A percentile compares a stretch with the other conserved stretches of the same genome.
Evolutionary conservation across 2,329 filamentous ascomycete genomes (phyloP).

Genomic region (Trichoderma aggressivum): DNA sequence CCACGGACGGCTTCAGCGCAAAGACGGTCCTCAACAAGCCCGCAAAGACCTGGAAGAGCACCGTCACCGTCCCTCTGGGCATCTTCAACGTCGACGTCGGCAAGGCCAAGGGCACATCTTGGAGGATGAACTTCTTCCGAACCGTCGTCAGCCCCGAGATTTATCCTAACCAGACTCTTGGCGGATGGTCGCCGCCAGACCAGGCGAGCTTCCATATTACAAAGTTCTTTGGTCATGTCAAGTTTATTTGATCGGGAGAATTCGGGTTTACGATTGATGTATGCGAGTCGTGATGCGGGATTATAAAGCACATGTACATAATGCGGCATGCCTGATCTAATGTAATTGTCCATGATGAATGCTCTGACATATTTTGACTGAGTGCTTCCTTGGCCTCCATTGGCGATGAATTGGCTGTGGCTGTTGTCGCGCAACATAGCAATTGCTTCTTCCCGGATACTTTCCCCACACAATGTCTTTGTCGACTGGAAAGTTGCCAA

Average conservation of each 20-base stretch:
- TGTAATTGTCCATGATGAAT: neutral
- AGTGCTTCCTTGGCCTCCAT: neutral
- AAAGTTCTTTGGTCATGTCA: conserved; percentile 42
- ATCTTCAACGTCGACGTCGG: conserved; percentile 48
- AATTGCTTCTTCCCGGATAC: neutral
- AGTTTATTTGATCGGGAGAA: conserved; percentile 32
- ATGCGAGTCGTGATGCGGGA: neutral
- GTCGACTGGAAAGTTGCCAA: neutral
- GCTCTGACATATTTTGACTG: neutral
- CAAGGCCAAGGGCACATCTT: conserved; percentile 41
- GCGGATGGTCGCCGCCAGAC: conserved; percentile 46
- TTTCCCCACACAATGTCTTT: neutral
- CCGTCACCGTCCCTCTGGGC: conserved; percentile 42
- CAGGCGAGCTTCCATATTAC: conserved; percentile 48
- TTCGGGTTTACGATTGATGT: neutral
- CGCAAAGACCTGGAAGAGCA: conserved; percentile 40
- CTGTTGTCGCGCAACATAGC: neutral
- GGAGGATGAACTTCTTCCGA: conserved; percentile 53
- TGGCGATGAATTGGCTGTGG: neutral
- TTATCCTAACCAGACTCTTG: conserved; percentile 43
- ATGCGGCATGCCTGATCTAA: neutral
- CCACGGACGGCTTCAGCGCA: conserved; percentile 40
- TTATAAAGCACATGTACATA: neutral
- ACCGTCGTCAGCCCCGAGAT: conserved; percentile 42
- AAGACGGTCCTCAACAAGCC: conserved; percentile 38